Evolutionary conservation across 2,329 filamentous ascomycete species (phyloP).

Genomic region (Diaporthe citriasiana): DNA sequence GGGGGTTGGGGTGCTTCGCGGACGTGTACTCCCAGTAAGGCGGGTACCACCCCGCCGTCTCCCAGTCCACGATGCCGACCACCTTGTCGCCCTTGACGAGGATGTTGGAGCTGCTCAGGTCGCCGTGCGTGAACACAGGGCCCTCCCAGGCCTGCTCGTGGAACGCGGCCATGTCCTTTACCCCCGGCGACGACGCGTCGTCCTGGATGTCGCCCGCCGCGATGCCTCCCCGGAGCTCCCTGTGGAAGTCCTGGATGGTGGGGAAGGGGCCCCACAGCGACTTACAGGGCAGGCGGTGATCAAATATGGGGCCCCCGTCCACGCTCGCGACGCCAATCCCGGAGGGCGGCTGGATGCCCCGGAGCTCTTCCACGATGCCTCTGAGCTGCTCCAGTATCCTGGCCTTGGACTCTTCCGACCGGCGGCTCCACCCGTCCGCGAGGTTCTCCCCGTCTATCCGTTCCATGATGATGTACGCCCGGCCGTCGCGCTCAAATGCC

Average conservation of each 20-base stretch:
- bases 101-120: constrained; percentile 63
- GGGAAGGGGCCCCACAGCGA: constrained; percentile 26
- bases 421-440: not conserved
- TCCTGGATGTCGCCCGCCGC: constrained; percentile 21
- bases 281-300: constrained; percentile 20
- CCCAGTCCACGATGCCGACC: constrained; percentile 62
- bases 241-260: constrained; percentile 30
- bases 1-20: constrained; percentile 30
- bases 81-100: constrained; percentile 55
- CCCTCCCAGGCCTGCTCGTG: constrained; percentile 44
- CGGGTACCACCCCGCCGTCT: constrained; percentile 62
- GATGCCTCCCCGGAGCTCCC: constrained; percentile 19
- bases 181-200: constrained; percentile 32
- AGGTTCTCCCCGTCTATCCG: constrained; percentile 22
- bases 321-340: not conserved
- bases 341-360: not conserved
- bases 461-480: constrained; percentile 30
- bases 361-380: constrained; percentile 3
- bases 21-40: constrained; percentile 56
- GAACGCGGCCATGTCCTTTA: constrained; percentile 21
- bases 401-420: constrained; percentile 19
- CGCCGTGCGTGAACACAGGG: constrained; percentile 65
- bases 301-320: constrained; percentile 31
- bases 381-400: constrained; percentile 10
- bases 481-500: constrained; percentile 18